Percentiles rank a stretch among this genome's conserved stretches.
These are phyloP conservation scores for Gynochthodes officinalis DNA, from an alignment of 257 asterid species.

Conservation along the genomic window DNA sequence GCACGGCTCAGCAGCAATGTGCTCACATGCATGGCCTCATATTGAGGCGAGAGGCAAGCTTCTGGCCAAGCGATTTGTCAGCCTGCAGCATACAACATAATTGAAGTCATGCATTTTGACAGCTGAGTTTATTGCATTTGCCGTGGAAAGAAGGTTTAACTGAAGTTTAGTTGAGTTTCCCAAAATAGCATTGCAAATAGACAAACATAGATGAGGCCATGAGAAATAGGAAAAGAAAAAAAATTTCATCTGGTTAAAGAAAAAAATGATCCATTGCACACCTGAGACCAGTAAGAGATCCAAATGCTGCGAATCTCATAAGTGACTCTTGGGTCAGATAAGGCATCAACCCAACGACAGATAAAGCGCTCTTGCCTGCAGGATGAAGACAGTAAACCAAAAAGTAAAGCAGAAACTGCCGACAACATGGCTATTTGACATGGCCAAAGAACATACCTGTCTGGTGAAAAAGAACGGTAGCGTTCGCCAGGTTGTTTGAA, in stretches of 20 bases:
- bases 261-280: background rate
- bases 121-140: background rate
- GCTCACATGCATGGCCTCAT: constrained; percentile 32
- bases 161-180: no score
- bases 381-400: background rate
- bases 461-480: constrained; percentile 30
- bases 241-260: background rate
- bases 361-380: constrained; percentile 33
- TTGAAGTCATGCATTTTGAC: background rate
- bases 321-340: constrained; percentile 30
- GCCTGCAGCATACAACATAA: constrained; percentile 17
- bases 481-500: constrained; percentile 39
- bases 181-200: background rate
- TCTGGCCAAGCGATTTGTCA: constrained; percentile 35
- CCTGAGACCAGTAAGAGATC: constrained; percentile 38
- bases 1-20: background rate
- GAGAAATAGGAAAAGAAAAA: no score
- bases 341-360: constrained; percentile 30
- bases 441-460: constrained; percentile 18
- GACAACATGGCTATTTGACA: background rate
- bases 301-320: constrained; percentile 32
- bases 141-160: background rate
- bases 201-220: background rate
- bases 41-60: constrained; percentile 32
- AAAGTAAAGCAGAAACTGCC: background rate